Evolutionary conservation across 805 yeast genomes (phyloP), one percentile per base, ranked within the genome.

Genomic region (Zygoascus tannicola): DNA sequence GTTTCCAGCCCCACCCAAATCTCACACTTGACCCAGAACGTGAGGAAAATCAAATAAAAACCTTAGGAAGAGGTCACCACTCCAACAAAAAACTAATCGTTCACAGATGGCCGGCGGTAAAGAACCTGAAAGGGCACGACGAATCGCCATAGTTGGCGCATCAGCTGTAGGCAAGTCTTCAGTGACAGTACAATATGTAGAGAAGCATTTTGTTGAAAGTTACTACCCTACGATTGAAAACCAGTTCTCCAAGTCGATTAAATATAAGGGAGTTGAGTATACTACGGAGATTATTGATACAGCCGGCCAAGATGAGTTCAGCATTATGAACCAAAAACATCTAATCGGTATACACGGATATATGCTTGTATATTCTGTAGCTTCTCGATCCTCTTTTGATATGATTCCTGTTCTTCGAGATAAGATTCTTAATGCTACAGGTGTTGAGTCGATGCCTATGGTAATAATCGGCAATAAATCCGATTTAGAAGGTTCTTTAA

Each of bases 221-320:
- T 82, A 83, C 61, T 83, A 82, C 59, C 92, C 94, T 19, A 83
- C 92, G 3, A 80, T 80, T 47, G 87, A 81, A 55, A 81, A 80
- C 60, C 85, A 80, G 56, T 80, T 80, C 59, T 69, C 75, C 55
- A 81, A 80, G 56, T 65, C 69, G 32, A 68, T 81, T 52, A 68
- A 63, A 34, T 72, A 77, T 56, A 74, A 78, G 44, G 77, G 76
- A 46, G 76, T 75, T 50, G 78, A 77, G 32, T 82, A 79, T 55
- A 76, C 77, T 36, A 73, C 83, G 23, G 90, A 82, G 57, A 79
- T 83, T 43, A 65, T 82, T 50, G 94, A 83, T 57, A 83, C 92
- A 0, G 88, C 90, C 1, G 94, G 94, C 1, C 90, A 82, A 62
- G 90, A 82, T 60, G 88, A 82, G 63, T 80, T 77, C 57, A 74